Conservation (phyloP, 257 asterid genomes). For the Echites panduratus region DNA sequence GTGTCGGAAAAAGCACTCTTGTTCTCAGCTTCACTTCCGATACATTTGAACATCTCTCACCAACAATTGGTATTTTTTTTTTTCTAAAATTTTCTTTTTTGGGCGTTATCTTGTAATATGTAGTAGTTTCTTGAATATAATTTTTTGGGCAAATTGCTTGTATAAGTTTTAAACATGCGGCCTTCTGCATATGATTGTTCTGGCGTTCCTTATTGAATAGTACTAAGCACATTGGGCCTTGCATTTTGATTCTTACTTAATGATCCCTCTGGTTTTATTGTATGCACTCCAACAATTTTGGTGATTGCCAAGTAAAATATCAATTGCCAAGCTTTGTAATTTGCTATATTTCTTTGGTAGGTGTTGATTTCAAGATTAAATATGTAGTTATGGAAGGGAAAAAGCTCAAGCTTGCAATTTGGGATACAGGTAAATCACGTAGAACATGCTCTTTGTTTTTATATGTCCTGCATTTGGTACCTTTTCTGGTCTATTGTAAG, state of each 20-base stretch:
- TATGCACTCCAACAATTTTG: background rate
- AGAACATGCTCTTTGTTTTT: background rate
- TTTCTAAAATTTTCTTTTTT: background rate
- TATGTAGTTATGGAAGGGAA: slow-evolving; percentile 65
- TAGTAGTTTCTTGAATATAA: background rate
- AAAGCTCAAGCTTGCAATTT: slow-evolving; percentile 78
- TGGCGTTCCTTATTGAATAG: background rate
- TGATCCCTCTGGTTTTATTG: background rate
- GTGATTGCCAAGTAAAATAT: background rate
- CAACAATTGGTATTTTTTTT: slow-evolving; percentile 13
- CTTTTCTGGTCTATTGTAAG: background rate
- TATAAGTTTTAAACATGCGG: background rate
- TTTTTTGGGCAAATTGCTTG: background rate
- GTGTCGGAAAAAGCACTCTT: slow-evolving; percentile 21
- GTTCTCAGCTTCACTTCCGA: slow-evolving; percentile 18
- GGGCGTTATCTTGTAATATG: background rate
- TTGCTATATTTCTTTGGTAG: slow-evolving; percentile 24
- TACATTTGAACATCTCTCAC: slow-evolving; percentile 15
- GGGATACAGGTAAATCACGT: slow-evolving; percentile 78
- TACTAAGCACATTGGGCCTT: background rate
- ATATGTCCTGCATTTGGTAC: background rate
- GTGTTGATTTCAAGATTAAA: slow-evolving; percentile 85
- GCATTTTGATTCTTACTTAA: background rate
- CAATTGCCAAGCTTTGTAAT: background rate
- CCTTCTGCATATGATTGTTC: background rate